Conservation (phyloP, 2,329 filamentous ascomycete species). For the Salinomyces thailandicus region DNA sequence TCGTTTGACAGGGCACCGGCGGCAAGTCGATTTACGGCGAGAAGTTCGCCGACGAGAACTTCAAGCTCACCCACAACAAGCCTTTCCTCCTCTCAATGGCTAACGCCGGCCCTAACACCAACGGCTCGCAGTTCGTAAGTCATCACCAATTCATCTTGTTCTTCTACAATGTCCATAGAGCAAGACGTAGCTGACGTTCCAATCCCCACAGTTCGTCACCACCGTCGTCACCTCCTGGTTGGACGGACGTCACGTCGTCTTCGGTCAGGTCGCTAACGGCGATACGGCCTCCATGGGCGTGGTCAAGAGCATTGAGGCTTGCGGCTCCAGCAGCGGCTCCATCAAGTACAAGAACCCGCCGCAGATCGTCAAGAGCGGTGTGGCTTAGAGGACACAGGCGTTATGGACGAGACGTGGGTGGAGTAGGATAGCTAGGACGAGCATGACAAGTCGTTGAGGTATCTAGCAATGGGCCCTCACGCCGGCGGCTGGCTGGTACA, state of each 20-base stretch:
- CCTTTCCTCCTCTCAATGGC: constrained; percentile 97
- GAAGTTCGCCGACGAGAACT: constrained; percentile 97
- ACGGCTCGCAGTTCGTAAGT: constrained; percentile 54
- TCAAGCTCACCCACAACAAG: constrained; percentile 78
- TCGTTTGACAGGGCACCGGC: constrained; percentile 62
- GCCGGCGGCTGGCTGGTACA: constrained; percentile 2
- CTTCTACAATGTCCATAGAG: too few relatives aligned
- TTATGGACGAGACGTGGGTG: background rate
- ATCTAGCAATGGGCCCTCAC: constrained; percentile 1
- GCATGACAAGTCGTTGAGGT: too few relatives aligned
- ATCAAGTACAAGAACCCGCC: constrained; percentile 44
- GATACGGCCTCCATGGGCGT: constrained; percentile 44
- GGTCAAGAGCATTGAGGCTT: constrained; percentile 50
- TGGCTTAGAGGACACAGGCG: constrained; percentile 12
- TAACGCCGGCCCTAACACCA: constrained; percentile 94
- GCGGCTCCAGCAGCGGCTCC: constrained; percentile 44
- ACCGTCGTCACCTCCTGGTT: constrained; percentile 59
- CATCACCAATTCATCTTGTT: too few relatives aligned
- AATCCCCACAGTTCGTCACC: constrained; percentile 40
- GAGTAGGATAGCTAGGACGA: too few relatives aligned
- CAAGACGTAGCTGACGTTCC: background rate
- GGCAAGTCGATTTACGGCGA: constrained; percentile 96
- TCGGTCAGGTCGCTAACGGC: constrained; percentile 57
- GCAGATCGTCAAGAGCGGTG: constrained; percentile 44
- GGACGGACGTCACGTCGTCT: constrained; percentile 74